Base-by-base conservation (phyloP, 192 early-diverging fungal genomes). In the Coemansia sp. region DNA sequence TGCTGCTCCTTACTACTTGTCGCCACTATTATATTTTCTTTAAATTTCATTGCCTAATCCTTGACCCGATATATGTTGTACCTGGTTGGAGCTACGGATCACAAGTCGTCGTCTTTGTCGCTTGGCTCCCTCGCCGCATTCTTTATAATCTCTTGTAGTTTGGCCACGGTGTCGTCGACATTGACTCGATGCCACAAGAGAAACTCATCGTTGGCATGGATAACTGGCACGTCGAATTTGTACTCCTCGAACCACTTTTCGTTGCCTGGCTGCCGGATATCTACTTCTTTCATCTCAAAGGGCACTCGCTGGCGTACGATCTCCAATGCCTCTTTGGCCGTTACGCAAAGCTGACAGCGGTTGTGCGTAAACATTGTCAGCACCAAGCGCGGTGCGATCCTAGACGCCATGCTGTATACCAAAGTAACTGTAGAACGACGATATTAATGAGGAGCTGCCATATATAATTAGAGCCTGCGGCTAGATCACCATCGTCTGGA, bases 331-430 rank as follows among this genome's bases (percentile, higher is more conserved):
- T 78, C 81, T 43, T 76, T 78, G 43, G 81, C 81, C 36, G 78
- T 65, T 22, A 84, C 77, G 71, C 81, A 84, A 24, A 84, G 68
- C 70, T 84, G 81, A 63, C 81, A 84, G 38, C 71, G 71, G 65
- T 40, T 84, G 57, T 84, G 81, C 33, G 81, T 84, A 57, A 78
- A 84, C 81, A 84, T 78, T 20, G 81, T 84, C 36, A 84, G 73
- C 67, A 73, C 52, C 24, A 84, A 64, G 46, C 73, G 77, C 47
- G 67, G 59, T 36, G 67, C 77, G 29, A 60, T 54, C 36, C 43
- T 57, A 20, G 40, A 43, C 36, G 36, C 24, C 49, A 42, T 54
- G 29, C 13, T n/a, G 57, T 31, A 13, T 57, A 31, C 16, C 11
- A 2, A 15, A 31, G 3, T 3, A 3, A 57, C 31, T 60, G 1